Conservation (phyloP, 768 basidiomycete genomes). For the Dentipellis sp. region DNA sequence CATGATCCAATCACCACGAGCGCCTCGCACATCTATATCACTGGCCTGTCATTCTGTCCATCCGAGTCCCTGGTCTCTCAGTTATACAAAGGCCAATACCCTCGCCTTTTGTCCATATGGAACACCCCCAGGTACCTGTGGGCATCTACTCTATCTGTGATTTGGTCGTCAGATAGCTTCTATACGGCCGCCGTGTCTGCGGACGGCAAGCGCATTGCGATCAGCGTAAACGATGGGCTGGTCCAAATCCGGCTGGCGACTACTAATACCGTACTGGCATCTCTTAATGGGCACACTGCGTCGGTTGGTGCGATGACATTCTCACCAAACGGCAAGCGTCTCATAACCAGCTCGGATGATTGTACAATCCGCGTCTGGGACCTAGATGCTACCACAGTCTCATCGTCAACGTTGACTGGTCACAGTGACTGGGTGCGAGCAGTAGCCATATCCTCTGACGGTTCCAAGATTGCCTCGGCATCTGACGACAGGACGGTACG, state of each 20-base stretch:
- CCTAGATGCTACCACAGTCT: background rate
- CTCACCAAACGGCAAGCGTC: background rate
- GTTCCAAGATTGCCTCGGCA: too few relatives aligned
- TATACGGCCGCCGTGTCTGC: too few relatives aligned
- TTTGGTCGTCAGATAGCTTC: background rate
- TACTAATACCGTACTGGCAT: background rate
- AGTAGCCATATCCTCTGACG: too few relatives aligned
- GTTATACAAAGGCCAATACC: slow-evolving; percentile 3
- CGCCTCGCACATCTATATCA: slow-evolving; percentile 10
- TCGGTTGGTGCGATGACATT: background rate
- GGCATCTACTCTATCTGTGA: background rate
- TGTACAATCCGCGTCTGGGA: background rate
- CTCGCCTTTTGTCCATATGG: background rate
- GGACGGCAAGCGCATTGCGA: background rate
- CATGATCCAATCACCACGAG: slow-evolving; percentile 5
- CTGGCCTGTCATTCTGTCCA: slow-evolving; percentile 8
- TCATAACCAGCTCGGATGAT: background rate
- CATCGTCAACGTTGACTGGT: too few relatives aligned
- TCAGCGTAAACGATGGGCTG: background rate
- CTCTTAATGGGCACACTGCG: background rate
- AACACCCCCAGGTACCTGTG: background rate
- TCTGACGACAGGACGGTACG: too few relatives aligned
- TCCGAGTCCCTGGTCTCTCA: too few relatives aligned
- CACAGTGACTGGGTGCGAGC: too few relatives aligned
- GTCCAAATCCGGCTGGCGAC: background rate